Base-by-base conservation (phyloP, 257 asterid species). In the Fraxinus anomala region DNA sequence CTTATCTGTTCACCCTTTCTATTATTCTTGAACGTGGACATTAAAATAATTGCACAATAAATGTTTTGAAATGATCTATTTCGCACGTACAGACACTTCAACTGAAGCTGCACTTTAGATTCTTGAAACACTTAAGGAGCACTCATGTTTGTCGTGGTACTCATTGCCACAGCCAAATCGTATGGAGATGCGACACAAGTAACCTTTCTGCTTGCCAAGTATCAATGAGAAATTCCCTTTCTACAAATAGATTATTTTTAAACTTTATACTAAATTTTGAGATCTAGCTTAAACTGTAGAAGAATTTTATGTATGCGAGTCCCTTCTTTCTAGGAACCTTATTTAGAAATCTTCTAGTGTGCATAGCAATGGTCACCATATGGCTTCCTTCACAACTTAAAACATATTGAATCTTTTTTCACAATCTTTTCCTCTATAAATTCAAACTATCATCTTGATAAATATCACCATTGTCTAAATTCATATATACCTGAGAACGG, bases 401-500 rank as follows among this genome's bases (percentile, higher is more conserved):
- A 47, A 14, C 14, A 47, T 47, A 42, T 47, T 47, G n/a, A 47
- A 16, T 47, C 59, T 0, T 14, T 47, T 16, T 17, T 56, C 8
- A 1, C 21, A 0, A 56, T 56, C 2, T n/a, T 54, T 56, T 56
- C 21, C 66, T n/a, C 66, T n/a, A 56, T n/a, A 63, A 10, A 9
- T 63, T 23, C 69, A 3, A 26, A 61, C 24, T 5, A 56, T n/a
- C 66, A n/a, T 56, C 61, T 17, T 49, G 61, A 49, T 49, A 17
- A 78, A 70, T 24, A 70, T n/a, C 49, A 39, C 21, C 28, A 49
- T 11, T 21, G 21, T 24, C 1, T 34, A 76, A 24, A 81, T 76
- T 72, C 21, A 47, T 51, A 68, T 47, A 67, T 78, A 91, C 97
- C 97, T 81, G 86, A 36, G 97, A 91, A 68, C 96, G 92, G 87